These are phyloP conservation scores for Exophiala viscosa DNA, from an alignment of 2,329 filamentous ascomycete species.

Conservation along the genomic window DNA sequence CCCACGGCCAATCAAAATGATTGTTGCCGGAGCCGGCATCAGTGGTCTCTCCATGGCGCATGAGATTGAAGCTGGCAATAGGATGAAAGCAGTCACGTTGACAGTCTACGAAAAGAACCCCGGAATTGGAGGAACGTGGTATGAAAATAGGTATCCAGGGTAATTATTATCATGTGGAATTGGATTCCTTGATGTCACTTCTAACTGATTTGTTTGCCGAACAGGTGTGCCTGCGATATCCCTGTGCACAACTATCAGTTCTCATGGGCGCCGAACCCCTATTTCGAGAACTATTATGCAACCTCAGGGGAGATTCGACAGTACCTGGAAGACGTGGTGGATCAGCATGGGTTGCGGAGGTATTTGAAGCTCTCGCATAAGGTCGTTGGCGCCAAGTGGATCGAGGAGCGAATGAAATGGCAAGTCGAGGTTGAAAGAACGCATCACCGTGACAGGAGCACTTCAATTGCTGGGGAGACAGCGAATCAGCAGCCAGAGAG, in stretches of 20 bases:
- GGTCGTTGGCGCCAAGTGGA: conserved; percentile 31
- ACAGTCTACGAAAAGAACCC: conserved; percentile 42
- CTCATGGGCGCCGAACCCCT: conserved; percentile 34
- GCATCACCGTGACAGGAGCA: too few relatives aligned
- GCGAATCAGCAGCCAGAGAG: too few relatives aligned
- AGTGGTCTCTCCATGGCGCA: conserved; percentile 14
- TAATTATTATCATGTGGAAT: too few relatives aligned
- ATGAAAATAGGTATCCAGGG: conserved; percentile 15
- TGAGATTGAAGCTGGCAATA: conserved; percentile 28
- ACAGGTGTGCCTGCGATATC: conserved; percentile 11
- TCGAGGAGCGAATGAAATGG: conserved; percentile 10
- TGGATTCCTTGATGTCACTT: too few relatives aligned
- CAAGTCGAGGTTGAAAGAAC: conserved; percentile 6
- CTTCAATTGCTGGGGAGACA: too few relatives aligned
- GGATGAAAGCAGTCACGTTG: conserved; percentile 30
- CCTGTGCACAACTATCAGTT: conserved; percentile 31
- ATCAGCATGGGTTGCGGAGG: conserved; percentile 25
- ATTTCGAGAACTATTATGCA: conserved; percentile 27
- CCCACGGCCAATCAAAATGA: conserved; percentile 17
- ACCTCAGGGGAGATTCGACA: conserved; percentile 28
- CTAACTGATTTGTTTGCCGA: too few relatives aligned
- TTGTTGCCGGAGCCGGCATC: conserved; percentile 17
- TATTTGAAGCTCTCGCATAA: conserved; percentile 29
- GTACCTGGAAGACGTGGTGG: conserved; percentile 29
- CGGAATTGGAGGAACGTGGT: conserved; percentile 40